Evolutionary conservation across 257 asterid genomes (phyloP).

Genomic region (Petrea volubilis): DNA sequence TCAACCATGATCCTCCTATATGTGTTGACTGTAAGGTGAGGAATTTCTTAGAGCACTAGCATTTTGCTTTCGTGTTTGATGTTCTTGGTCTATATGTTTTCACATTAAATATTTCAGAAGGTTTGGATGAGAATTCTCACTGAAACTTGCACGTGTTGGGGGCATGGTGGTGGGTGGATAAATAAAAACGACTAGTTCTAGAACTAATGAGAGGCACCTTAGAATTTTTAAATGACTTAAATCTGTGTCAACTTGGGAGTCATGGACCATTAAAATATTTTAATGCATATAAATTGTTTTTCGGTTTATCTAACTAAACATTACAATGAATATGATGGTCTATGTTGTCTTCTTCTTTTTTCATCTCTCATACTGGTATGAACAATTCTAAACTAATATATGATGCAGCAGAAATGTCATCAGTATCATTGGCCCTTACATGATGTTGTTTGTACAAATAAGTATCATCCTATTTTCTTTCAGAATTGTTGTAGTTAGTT

Average conservation of each 20-base stretch:
- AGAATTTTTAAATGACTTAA: not conserved
- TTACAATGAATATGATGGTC: not conserved
- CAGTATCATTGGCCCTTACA: not conserved
- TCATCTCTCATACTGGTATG: not conserved
- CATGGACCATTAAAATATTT: not conserved
- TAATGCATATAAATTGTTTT: not conserved
- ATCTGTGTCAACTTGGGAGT: not conserved
- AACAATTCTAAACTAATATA: not conserved
- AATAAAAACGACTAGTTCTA: not conserved
- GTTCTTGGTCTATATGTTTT: not conserved
- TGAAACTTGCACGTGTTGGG: not conserved
- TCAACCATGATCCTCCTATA: conserved; percentile 87
- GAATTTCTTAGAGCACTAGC: conserved; percentile 11
- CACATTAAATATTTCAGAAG: not conserved
- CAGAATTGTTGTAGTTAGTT: not conserved
- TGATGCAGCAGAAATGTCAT: not conserved
- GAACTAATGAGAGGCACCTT: conserved; percentile 6
- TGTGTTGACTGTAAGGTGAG: conserved; percentile 86
- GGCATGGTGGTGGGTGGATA: not conserved
- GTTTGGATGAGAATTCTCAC: not conserved
- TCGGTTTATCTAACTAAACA: not conserved
- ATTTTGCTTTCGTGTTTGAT: not conserved
- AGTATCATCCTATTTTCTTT: conserved; percentile 7
- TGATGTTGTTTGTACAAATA: not conserved
- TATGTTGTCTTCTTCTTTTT: not conserved